Conservation (phyloP, 2,329 filamentous ascomycete genomes). For the Colletotrichum cordylinicola region DNA sequence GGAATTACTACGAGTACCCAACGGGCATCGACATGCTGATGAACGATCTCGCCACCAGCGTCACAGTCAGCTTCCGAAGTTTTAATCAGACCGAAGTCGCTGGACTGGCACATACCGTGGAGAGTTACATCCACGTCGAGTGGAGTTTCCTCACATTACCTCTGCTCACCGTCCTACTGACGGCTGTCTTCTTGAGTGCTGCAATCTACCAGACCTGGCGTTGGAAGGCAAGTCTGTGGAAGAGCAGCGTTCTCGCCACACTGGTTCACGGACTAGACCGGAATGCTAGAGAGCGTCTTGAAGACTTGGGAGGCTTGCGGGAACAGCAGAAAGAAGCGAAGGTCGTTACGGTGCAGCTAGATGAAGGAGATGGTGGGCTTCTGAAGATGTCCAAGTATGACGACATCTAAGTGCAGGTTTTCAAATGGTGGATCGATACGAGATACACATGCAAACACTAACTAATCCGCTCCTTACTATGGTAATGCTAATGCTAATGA, state of each 20-base stretch:
- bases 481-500: background rate
- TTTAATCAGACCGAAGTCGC: conserved; percentile 30
- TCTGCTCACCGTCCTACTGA: conserved; percentile 32
- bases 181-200: conserved; percentile 33
- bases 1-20: conserved; percentile 43
- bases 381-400: conserved; percentile 12
- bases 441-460: background rate
- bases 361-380: conserved; percentile 25
- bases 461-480: background rate
- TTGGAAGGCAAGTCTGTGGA: conserved; percentile 34
- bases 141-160: conserved; percentile 40
- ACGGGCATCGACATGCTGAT: conserved; percentile 38
- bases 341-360: conserved; percentile 30
- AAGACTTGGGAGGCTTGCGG: conserved; percentile 19
- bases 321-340: conserved; percentile 30
- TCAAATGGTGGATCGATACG: background rate
- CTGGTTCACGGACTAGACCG: conserved; percentile 40
- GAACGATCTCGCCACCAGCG: conserved; percentile 36
- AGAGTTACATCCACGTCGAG: conserved; percentile 39
- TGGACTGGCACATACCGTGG: conserved; percentile 30
- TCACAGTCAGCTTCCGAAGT: conserved; percentile 38
- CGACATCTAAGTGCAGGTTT: background rate
- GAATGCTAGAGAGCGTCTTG: conserved; percentile 27
- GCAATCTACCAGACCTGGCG: conserved; percentile 29
- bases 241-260: conserved; percentile 39